Conservation (phyloP, 495 filamentous ascomycete species). For the Clavariopsis aquatica region DNA sequence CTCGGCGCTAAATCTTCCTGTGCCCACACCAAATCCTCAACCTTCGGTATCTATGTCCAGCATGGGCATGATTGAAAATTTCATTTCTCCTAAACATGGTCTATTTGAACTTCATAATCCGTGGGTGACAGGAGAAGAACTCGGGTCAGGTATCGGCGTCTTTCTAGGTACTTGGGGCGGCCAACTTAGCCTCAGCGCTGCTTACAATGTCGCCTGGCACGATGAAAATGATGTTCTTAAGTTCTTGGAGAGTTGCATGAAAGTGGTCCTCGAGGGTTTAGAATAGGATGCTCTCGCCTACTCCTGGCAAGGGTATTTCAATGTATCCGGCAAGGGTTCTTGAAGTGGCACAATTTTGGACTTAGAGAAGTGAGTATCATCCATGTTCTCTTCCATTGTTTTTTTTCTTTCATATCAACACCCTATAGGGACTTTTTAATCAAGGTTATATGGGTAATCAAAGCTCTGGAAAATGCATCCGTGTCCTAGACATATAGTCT, state of each 20-base stretch:
- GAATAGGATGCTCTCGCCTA: too few species aligned
- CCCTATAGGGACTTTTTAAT: too few species aligned
- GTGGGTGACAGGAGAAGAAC: neutral
- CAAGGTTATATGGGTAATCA: too few species aligned
- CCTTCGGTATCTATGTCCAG: neutral
- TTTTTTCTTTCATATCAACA: too few species aligned
- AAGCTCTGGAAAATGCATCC: too few species aligned
- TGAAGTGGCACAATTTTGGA: neutral
- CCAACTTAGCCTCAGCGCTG: neutral
- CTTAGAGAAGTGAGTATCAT: too few species aligned
- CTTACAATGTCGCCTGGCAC: neutral
- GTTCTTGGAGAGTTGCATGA: neutral
- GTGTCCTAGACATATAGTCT: too few species aligned
- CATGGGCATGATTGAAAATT: neutral
- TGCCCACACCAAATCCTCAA: neutral
- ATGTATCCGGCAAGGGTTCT: too few species aligned
- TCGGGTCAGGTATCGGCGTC: neutral
- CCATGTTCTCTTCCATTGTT: too few species aligned
- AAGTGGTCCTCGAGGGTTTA: neutral
- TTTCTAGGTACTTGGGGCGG: neutral
- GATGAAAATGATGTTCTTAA: neutral
- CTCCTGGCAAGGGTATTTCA: too few species aligned
- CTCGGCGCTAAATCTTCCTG: neutral
- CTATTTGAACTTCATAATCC: neutral
- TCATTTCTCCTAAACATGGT: neutral